phyloP scores from a whole-genome alignment of 2,329 filamentous ascomycete genomes.

The Phyllosticta citrichinensis region DNA sequence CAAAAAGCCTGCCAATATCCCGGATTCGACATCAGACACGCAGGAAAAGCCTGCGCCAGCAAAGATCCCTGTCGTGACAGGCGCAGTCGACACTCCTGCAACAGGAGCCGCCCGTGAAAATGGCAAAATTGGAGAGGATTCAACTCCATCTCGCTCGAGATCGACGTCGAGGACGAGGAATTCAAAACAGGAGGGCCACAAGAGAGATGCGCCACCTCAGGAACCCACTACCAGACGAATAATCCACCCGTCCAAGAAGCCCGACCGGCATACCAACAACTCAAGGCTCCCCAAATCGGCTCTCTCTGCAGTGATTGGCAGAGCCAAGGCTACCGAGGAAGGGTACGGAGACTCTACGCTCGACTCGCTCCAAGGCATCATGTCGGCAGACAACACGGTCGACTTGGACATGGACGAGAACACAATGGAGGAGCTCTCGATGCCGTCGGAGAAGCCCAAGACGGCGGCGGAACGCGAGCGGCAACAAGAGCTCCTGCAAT shows the following conservation, averaged over 20 bases:
- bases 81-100: constrained; percentile 37
- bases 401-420: constrained; percentile 10
- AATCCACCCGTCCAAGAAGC: not conserved
- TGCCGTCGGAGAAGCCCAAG: constrained; percentile 20
- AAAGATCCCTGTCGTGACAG: constrained; percentile 37
- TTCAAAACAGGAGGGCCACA: not conserved
- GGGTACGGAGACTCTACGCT: constrained; percentile 38
- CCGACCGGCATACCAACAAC: not conserved
- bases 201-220: not conserved
- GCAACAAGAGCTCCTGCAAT: constrained; percentile 30
- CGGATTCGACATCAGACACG: not conserved
- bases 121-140: not conserved
- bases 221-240: not conserved
- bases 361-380: constrained; percentile 37
- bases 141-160: not conserved
- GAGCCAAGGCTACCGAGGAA: constrained; percentile 23
- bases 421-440: constrained; percentile 21
- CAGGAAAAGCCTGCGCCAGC: constrained; percentile 14
- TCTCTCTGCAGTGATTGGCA: constrained; percentile 31
- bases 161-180: not conserved
- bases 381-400: constrained; percentile 16
- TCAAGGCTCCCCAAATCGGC: constrained; percentile 24
- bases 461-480: constrained; percentile 33
- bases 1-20: not conserved
- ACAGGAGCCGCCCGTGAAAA: not conserved